Percentiles rank a stretch among this genome's conserved stretches.
These are phyloP conservation scores for Nematodospora anomalae DNA, from an alignment of 1,139 yeast species.

Conservation along the genomic window DNA sequence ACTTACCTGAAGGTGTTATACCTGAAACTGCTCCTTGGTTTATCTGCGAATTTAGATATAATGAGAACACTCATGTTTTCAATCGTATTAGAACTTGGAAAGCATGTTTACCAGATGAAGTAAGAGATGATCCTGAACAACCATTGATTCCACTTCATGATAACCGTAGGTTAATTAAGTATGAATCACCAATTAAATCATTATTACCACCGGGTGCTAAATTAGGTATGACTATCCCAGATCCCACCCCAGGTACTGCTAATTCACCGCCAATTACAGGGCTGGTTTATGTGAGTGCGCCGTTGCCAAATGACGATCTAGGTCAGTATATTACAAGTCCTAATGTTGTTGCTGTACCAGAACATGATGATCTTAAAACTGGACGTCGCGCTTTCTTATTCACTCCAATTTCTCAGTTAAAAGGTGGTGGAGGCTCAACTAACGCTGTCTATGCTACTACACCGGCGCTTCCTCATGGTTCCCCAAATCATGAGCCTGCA, in stretches of 20 bases:
- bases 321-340: constrained; percentile 66
- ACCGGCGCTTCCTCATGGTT: constrained; percentile 18
- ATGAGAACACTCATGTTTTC: constrained; percentile 84
- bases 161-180: constrained; percentile 68
- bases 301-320: constrained; percentile 72
- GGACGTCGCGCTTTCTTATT: constrained; percentile 44
- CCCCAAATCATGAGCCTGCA: constrained; percentile 17
- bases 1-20: constrained; percentile 67
- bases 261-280: constrained; percentile 91
- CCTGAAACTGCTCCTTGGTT: constrained; percentile 81
- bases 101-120: constrained; percentile 96
- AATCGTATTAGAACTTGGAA: constrained; percentile 98
- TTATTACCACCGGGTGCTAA: constrained; percentile 73
- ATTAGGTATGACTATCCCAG: constrained; percentile 73
- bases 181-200: constrained; percentile 80
- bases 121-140: constrained; percentile 81
- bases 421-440: constrained; percentile 36
- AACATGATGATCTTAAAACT: constrained; percentile 54
- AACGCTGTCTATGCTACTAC: constrained; percentile 25
- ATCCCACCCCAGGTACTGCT: constrained; percentile 71
- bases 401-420: constrained; percentile 50
- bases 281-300: constrained; percentile 78
- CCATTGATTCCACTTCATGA: constrained; percentile 56
- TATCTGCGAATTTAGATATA: constrained; percentile 92
- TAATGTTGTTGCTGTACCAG: constrained; percentile 51